These are phyloP conservation scores for Cyclotella baltica DNA, from an alignment of 108 stramenopile genomes.

Conservation along the genomic window DNA sequence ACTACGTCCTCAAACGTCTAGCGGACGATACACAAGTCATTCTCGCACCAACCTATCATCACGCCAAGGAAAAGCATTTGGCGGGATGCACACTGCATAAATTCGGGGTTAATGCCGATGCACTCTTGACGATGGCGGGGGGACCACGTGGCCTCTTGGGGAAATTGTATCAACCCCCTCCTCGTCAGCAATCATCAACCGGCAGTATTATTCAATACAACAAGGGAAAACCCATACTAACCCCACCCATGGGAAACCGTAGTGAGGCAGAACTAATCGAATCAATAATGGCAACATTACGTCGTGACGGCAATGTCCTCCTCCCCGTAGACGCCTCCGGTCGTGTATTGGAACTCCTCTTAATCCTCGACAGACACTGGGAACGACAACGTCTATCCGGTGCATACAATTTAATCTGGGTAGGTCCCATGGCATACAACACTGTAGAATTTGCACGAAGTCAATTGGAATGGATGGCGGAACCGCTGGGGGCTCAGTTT, in stretches of 20 bases:
- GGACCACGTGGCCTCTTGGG: conserved; percentile 71
- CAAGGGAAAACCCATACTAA: conserved; percentile 48
- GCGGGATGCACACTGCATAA: conserved; percentile 77
- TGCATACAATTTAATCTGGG: conserved; percentile 90
- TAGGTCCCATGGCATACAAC: conserved; percentile 88
- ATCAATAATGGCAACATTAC: conserved; percentile 73
- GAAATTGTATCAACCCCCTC: conserved; percentile 59
- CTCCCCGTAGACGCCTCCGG: conserved; percentile 91
- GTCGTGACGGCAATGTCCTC: conserved; percentile 93
- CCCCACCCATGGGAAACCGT: conserved; percentile 53
- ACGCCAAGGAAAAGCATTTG: conserved; percentile 86
- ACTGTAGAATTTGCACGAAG: conserved; percentile 87
- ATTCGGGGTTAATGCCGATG: conserved; percentile 84
- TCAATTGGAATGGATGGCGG: conserved; percentile 91
- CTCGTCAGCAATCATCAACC: background rate
- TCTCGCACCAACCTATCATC: conserved; percentile 74
- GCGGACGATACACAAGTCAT: conserved; percentile 86
- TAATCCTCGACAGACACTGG: conserved; percentile 88
- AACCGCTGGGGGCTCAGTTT: conserved; percentile 64
- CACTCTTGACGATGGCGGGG: conserved; percentile 76
- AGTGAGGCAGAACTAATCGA: conserved; percentile 70
- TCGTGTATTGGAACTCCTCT: conserved; percentile 87
- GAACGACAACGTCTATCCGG: conserved; percentile 69
- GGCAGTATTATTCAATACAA: conserved; percentile 35
- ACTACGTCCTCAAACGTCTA: conserved; percentile 68